phyloP scores from a whole-genome alignment of 768 basidiomycete species.

The Leccinum fibrillosum region DNA sequence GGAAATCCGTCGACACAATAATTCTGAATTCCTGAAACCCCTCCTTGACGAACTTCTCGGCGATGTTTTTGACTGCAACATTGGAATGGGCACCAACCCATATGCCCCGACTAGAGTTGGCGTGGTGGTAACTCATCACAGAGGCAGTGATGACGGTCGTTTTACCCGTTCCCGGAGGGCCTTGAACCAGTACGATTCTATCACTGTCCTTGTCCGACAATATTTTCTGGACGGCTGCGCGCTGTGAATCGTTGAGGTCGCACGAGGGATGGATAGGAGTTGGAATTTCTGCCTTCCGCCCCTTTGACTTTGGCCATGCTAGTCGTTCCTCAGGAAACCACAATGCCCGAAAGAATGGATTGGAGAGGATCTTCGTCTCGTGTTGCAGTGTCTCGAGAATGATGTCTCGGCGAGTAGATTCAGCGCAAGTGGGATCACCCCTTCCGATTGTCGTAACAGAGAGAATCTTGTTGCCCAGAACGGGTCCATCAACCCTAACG shows the following conservation, averaged over 20 bases:
- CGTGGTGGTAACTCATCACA: conserved; percentile 21
- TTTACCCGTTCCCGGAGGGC: conserved; percentile 45
- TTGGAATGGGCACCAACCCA: conserved; percentile 50
- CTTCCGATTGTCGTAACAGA: conserved; percentile 51
- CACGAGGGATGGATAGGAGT: neutral
- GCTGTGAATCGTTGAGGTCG: conserved; percentile 29
- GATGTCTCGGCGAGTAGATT: conserved; percentile 29
- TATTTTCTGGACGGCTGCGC: conserved; percentile 25
- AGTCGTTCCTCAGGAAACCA: conserved; percentile 23
- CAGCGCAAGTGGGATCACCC: conserved; percentile 54
- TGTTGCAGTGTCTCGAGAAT: conserved; percentile 24
- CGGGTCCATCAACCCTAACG: conserved; percentile 25
- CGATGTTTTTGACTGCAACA: conserved; percentile 53
- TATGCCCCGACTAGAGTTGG: conserved; percentile 16
- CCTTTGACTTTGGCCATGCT: conserved; percentile 13
- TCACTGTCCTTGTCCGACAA: conserved; percentile 21
- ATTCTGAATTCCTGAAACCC: conserved; percentile 35
- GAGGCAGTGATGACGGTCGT: conserved; percentile 41
- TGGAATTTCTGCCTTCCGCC: neutral
- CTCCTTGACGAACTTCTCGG: conserved; percentile 39
- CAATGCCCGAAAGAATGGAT: conserved; percentile 27
- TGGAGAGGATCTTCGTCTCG: conserved; percentile 10
- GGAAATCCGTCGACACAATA: conserved; percentile 45
- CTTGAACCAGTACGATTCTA: conserved; percentile 29
- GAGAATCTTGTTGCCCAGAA: conserved; percentile 16